Base-by-base conservation (phyloP, 169 alveolate genomes). In the Cryptosporidium sp. region DNA sequence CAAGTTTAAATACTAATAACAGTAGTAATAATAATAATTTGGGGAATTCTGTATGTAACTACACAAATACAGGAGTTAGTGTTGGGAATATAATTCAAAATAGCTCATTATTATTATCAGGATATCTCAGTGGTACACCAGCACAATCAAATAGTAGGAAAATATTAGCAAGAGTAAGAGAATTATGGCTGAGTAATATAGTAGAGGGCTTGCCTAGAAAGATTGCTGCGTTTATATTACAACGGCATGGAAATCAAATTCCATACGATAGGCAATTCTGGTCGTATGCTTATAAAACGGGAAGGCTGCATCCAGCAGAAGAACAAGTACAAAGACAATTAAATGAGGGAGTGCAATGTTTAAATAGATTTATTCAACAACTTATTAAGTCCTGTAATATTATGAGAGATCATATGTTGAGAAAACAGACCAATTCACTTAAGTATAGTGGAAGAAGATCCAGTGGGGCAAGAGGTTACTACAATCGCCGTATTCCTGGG, bases 251-350 rank as follows among this genome's bases (percentile, higher is more conserved):
- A 21, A 80, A 80, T 50, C 89, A 80, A 21, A 80, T 80, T 10
- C 89, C 89, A 14, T 80, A 80, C 62, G 89, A 80, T 65, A 61
- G 89, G 62, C 89, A 80, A 80, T 80, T 80, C 45, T 80, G 89
- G 89, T 80, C 89, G 21, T 80, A 80, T 80, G 89, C 89, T 26
- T 80, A 80, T 65, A 80, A 80, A 23, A 80, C 89, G 21, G 89
- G 89, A 37, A 59, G 89, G 21, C 62, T 80, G 51, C 89, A 80
- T 65, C 89, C 89, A 8, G 89, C 89, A 62, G 89, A 80, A 62
- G 89, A 80, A 48, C 89, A 80, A 31, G 89, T 80, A 39, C 89
- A 80, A 43, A 80, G 89, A 65, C 89, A 80, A 39, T 48, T 80
- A 45, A 80, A 80, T 35, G 89, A 80, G 12, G 89, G 89, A 2